These are phyloP conservation scores for Kuraishia piskuri DNA, from an alignment of 805 yeast genomes.

Conservation along the genomic window DNA sequence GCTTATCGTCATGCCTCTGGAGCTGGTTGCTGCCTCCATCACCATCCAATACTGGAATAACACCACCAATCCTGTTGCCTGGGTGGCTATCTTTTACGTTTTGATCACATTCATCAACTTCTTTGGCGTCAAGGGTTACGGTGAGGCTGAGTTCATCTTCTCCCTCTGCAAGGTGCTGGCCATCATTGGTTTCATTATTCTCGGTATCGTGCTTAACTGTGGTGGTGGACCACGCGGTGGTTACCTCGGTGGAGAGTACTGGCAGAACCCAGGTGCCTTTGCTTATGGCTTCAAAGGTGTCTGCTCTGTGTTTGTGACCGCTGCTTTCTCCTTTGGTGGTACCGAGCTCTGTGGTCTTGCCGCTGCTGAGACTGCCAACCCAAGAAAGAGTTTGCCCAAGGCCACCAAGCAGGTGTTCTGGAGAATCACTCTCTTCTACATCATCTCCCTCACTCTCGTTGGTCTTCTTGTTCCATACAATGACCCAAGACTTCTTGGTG, in stretches of 20 bases:
- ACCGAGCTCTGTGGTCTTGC: slow-evolving; percentile 59
- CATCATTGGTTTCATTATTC: slow-evolving; percentile 48
- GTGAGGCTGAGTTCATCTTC: slow-evolving; percentile 58
- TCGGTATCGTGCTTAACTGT: slow-evolving; percentile 44
- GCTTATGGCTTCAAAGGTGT: slow-evolving; percentile 50
- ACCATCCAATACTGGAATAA: slow-evolving; percentile 41
- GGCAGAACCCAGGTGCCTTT: slow-evolving; percentile 53
- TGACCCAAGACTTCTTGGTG: slow-evolving; percentile 39
- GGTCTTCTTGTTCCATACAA: slow-evolving; percentile 56
- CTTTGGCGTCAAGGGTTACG: slow-evolving; percentile 59
- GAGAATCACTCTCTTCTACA: slow-evolving; percentile 52
- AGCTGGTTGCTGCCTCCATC: slow-evolving; percentile 46
- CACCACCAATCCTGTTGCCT: slow-evolving; percentile 40
- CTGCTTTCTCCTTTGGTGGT: slow-evolving; percentile 59
- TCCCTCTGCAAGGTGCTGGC: slow-evolving; percentile 48
- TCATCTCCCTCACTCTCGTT: slow-evolving; percentile 42
- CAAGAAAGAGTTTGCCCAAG: slow-evolving; percentile 50
- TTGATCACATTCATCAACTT: slow-evolving; percentile 43
- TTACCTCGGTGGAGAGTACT: slow-evolving; percentile 50
- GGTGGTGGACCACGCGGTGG: slow-evolving; percentile 60
- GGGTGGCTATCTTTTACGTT: slow-evolving; percentile 46
- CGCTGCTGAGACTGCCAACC: slow-evolving; percentile 58
- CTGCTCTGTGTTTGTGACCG: slow-evolving; percentile 54
- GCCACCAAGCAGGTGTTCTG: slow-evolving; percentile 61
- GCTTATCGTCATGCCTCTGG: slow-evolving; percentile 45